Conservation (phyloP, 768 basidiomycete species). For the Suillus clintonianus region DNA sequence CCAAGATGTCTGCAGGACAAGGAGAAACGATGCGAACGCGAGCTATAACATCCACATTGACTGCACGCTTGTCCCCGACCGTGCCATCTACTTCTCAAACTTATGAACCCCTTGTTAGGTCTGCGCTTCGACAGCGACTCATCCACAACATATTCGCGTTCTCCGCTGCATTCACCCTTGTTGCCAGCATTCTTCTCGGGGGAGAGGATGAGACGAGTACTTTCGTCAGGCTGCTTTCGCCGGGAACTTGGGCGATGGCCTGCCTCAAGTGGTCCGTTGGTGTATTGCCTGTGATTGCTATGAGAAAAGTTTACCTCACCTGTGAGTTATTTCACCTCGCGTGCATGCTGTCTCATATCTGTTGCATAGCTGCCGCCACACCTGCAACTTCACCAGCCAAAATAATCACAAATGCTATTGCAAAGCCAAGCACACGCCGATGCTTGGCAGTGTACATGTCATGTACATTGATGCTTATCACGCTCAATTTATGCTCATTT, state of each 20-base stretch:
- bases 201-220: conserved; percentile 17
- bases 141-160: conserved; percentile 53
- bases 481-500: conserved; percentile 44
- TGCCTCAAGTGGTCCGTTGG: conserved; percentile 49
- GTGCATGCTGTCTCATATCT: neutral
- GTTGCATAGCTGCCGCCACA: conserved; percentile 44
- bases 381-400: conserved; percentile 53
- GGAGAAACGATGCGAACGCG: conserved; percentile 28
- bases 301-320: conserved; percentile 60
- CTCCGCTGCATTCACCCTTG: conserved; percentile 51
- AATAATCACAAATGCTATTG: conserved; percentile 45
- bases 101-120: conserved; percentile 68
- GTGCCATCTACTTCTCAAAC: conserved; percentile 58
- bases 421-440: conserved; percentile 48
- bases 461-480: conserved; percentile 47
- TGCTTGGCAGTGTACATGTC: conserved; percentile 47
- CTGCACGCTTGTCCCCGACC: conserved; percentile 50
- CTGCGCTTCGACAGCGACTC: conserved; percentile 62
- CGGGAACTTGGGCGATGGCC: conserved; percentile 45
- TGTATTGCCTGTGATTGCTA: conserved; percentile 57
- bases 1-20: conserved; percentile 1
- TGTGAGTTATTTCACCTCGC: conserved; percentile 41
- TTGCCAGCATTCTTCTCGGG: conserved; percentile 36
- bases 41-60: conserved; percentile 37
- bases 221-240: conserved; percentile 42